Evolutionary conservation across 441 rosid species (phyloP).

Genomic region (Gossypium davidsonii): DNA sequence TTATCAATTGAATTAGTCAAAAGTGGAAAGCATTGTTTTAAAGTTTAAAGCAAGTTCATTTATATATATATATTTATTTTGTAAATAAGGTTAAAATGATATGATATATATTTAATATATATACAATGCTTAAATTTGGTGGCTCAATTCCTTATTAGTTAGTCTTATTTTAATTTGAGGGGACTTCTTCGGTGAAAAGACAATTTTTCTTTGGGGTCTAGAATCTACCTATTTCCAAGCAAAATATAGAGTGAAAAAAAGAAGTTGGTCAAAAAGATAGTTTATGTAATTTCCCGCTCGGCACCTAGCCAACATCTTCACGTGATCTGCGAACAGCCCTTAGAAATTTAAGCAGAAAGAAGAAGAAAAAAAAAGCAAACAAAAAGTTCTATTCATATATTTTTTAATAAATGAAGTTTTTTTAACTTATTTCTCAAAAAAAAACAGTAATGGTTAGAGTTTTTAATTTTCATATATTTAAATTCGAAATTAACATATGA

Average conservation of each 20-base stretch:
- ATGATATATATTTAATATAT: neutral
- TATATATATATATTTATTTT: neutral
- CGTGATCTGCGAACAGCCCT: slow-evolving; percentile 4
- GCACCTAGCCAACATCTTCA: neutral
- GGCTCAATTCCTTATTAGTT: neutral
- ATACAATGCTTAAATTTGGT: neutral
- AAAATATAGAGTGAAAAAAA: neutral
- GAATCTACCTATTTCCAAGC: neutral
- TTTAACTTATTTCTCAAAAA: neutral
- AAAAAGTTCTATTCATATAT: neutral
- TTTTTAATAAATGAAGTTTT: neutral
- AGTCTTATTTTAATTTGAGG: neutral
- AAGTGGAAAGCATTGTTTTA: neutral
- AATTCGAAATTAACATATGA: neutral
- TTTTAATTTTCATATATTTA: neutral
- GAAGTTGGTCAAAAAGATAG: neutral
- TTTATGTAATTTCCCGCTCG: neutral
- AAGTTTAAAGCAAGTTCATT: neutral
- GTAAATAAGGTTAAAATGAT: neutral
- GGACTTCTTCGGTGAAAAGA: neutral
- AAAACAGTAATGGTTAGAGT: neutral
- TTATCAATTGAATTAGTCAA: neutral
- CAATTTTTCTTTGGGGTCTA: neutral
- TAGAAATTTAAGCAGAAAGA: neutral
- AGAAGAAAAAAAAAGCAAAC: neutral